Evolutionary conservation across 176 grass and related monocot genomes (phyloP).

Genomic region (Pontederia paniculata): DNA sequence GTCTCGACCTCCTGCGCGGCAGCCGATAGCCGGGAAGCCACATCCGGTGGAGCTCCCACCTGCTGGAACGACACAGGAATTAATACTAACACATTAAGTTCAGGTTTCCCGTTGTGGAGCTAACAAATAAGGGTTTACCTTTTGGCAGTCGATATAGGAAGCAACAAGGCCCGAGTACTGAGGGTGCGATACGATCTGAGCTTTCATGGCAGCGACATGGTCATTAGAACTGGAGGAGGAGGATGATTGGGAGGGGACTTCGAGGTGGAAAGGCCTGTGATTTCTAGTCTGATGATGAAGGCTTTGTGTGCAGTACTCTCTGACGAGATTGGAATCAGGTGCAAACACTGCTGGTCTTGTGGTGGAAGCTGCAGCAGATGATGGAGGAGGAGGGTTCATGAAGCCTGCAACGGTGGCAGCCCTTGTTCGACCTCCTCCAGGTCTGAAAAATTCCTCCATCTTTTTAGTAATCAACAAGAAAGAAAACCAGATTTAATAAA

Average conservation of each 20-base stretch:
- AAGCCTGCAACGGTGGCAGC: not conserved
- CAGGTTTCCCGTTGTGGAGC: not conserved
- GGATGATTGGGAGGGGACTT: not conserved
- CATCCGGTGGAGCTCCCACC: constrained; percentile 23
- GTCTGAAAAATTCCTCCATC: constrained; percentile 28
- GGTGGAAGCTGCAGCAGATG: not conserved
- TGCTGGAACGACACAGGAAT: not conserved
- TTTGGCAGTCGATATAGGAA: constrained; percentile 8
- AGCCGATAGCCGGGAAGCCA: constrained; percentile 19
- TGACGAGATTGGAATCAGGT: not conserved
- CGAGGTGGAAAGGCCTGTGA: not conserved
- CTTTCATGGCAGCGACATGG: not conserved
- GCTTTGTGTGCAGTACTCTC: not conserved
- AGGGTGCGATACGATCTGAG: constrained; percentile 3
- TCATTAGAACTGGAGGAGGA: not conserved
- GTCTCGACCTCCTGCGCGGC: constrained; percentile 17
- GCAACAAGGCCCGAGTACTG: constrained; percentile 3
- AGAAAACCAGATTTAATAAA: not conserved
- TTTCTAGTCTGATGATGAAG: not conserved
- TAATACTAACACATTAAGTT: not conserved
- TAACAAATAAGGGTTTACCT: not conserved
- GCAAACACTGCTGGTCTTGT: not conserved
- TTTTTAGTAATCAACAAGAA: not conserved
- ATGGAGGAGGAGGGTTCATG: not conserved
- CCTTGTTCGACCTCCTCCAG: not conserved